Evolutionary conservation across 1,139 yeast species (phyloP), one percentile per base, ranked within the genome.

Genomic region (Hyphopichia burtonii): DNA sequence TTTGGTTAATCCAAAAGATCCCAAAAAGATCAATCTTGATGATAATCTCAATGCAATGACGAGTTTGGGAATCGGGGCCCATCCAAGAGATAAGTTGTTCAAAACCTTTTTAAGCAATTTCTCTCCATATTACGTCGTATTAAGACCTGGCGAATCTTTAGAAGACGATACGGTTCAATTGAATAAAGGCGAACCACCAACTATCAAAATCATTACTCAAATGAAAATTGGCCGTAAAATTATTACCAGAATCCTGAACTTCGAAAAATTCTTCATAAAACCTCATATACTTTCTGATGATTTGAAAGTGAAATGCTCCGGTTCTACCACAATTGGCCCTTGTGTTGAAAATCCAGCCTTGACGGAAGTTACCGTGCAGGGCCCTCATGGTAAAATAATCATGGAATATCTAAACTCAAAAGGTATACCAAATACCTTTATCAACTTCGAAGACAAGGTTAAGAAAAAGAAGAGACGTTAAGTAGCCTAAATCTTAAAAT

Each of bases 281-380:
- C 78, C 90, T 0, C 82, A 78, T 31, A 68, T 72, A 8, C 64
- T 93, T 18, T 83, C 95, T 2, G 82, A 80, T 35, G 86, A 82
- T 41, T 63, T 93, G 46, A 79, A 86, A 48, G 80, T 82, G 25
- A 82, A 82, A 48, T 93, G 98, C 61, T 93, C 96, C 16, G 96
- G 96, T 0, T 86, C 97, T 0, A 77, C 95, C 0, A 83, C 96
- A 0, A 77, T 88, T 14, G 80, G 80, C 1, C 80, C 74, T 32
- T 68, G 75, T 34, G 69, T 73, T 12, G 77, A 75, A 34, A 74
- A 77, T 40, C 83, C 86, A 2, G 80, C 76, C 20, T 56, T 76
- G 7, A 63, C 71, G 22, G 95, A 87, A 52, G 90, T 91, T 1
- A 74, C 82, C 39, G 95, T 93, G 2, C 98, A 93, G 63, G 99